Base-by-base conservation (phyloP, 306 rosid species). In the Vigna unguiculata region DNA sequence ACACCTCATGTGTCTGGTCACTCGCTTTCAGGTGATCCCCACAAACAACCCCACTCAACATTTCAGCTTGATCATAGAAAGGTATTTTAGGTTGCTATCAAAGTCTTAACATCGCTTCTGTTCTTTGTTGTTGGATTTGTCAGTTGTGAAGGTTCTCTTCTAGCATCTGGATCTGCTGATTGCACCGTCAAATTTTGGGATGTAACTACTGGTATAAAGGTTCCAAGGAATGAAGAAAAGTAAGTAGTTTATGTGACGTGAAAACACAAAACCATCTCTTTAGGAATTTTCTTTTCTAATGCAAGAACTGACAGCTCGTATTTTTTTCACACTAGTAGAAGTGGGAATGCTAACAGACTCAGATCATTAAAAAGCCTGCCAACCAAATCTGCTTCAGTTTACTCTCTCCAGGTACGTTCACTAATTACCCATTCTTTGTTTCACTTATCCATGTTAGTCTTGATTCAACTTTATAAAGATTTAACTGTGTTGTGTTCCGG, bases 161-260 rank as follows among this genome's bases (percentile, higher is more conserved):
- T 93, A 68, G 96, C 98, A 49, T 90, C 98, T 16, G 97, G 97
- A 24, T 93, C 96, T 6, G 96, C 96, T 20, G 97, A 93, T 86
- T 87, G 88, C 84, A 89, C 94, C 8, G 94, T 93, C 13, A 93
- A 90, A 71, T 78, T 93, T 61, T 93, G 98, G 96, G 98, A 93
- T 64, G 88, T 89, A 38, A 83, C 83, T 69, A 57, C 90, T 13
- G 91, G 94, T 79, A 83, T 92, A 9, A 93, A 89, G 76, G 78
- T 78, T 69, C 78, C 90, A 36, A 89, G 80, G 70, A 74, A 80
- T 14, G 97, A 93, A 63, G 97, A 93, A 81, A 87, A 67, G 97
- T 93, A 74, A 85, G 89, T 69, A 69, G 58, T 73, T 64, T 69
- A 28, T 45, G 45, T 55, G 10, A 68, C 51, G 7, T 17, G 75